phyloP scores from a whole-genome alignment of 2,329 filamentous ascomycete species.

The Penicillium sp. region DNA sequence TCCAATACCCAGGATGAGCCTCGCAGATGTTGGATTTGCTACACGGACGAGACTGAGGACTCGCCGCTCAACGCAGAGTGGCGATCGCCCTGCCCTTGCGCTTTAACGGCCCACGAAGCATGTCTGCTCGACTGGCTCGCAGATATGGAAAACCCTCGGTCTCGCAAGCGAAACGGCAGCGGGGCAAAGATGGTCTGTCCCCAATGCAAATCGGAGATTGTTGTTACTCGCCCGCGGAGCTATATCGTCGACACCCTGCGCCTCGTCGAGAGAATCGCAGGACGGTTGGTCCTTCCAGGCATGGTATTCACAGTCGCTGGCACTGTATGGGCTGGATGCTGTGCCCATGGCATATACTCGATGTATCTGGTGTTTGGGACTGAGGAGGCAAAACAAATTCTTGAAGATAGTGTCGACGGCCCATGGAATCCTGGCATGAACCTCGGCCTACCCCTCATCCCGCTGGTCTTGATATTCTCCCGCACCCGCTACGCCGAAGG shows the following conservation, averaged over 20 bases:
- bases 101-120: constrained; percentile 84
- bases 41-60: constrained; percentile 66
- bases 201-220: constrained; percentile 82
- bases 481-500: constrained; percentile 65
- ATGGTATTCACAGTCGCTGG: constrained; percentile 55
- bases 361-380: constrained; percentile 67
- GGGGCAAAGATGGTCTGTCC: constrained; percentile 74
- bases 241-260: constrained; percentile 69
- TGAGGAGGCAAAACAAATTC: constrained; percentile 60
- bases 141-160: constrained; percentile 72
- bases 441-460: constrained; percentile 67
- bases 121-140: constrained; percentile 91
- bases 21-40: constrained; percentile 69
- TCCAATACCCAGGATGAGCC: constrained; percentile 36
- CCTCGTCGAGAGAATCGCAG: constrained; percentile 58
- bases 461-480: constrained; percentile 67
- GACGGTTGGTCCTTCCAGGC: constrained; percentile 64
- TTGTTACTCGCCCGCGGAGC: constrained; percentile 73
- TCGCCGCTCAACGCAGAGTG: constrained; percentile 64
- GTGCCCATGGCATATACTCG: constrained; percentile 62
- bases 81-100: constrained; percentile 89
- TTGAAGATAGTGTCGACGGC: constrained; percentile 45
- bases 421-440: constrained; percentile 54
- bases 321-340: constrained; percentile 54
- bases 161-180: constrained; percentile 52